Evolutionary conservation across 257 asterid genomes (phyloP).

Genomic region (Solanum piurae): DNA sequence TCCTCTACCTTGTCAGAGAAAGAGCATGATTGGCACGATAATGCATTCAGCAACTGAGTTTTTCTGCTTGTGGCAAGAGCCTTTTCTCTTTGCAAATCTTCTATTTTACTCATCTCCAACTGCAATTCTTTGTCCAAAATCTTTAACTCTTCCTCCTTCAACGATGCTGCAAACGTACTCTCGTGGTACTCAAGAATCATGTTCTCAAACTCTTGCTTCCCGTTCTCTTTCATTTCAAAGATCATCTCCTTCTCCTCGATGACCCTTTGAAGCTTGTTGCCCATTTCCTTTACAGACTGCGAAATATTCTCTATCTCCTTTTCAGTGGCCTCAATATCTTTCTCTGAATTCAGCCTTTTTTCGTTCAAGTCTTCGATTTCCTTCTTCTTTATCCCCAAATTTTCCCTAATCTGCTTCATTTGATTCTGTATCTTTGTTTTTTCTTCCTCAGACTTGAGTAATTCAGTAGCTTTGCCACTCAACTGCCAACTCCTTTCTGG

Average conservation of each 20-base stretch:
- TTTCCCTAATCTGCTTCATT: slow-evolving; percentile 43
- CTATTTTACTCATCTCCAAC: slow-evolving; percentile 16
- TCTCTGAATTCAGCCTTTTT: slow-evolving; percentile 33
- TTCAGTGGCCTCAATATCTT: slow-evolving; percentile 25
- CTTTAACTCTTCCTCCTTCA: slow-evolving; percentile 58
- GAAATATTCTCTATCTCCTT: slow-evolving; percentile 34
- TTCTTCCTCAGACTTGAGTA: slow-evolving; percentile 69
- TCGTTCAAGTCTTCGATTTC: slow-evolving; percentile 38
- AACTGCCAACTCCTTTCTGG: slow-evolving; percentile 40
- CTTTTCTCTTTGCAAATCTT: slow-evolving; percentile 27
- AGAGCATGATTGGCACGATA: slow-evolving; percentile 28
- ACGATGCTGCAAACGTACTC: slow-evolving; percentile 39
- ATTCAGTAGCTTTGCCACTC: slow-evolving; percentile 64
- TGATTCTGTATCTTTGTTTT: slow-evolving; percentile 54
- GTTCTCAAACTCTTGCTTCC: slow-evolving; percentile 36
- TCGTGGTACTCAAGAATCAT: slow-evolving; percentile 54
- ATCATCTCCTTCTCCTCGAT: slow-evolving; percentile 50
- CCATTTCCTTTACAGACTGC: slow-evolving; percentile 30
- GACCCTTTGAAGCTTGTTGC: slow-evolving; percentile 30
- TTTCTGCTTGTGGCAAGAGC: slow-evolving; percentile 30
- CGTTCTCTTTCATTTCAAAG: slow-evolving; percentile 36
- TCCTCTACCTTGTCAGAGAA: slow-evolving; percentile 55
- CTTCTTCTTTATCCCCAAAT: slow-evolving; percentile 30
- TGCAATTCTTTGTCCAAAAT: slow-evolving; percentile 45
- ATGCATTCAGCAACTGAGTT: slow-evolving; percentile 30